These are phyloP conservation scores for Pythium utonaiense DNA, from an alignment of 352 stramenopile genomes.

Conservation along the genomic window DNA sequence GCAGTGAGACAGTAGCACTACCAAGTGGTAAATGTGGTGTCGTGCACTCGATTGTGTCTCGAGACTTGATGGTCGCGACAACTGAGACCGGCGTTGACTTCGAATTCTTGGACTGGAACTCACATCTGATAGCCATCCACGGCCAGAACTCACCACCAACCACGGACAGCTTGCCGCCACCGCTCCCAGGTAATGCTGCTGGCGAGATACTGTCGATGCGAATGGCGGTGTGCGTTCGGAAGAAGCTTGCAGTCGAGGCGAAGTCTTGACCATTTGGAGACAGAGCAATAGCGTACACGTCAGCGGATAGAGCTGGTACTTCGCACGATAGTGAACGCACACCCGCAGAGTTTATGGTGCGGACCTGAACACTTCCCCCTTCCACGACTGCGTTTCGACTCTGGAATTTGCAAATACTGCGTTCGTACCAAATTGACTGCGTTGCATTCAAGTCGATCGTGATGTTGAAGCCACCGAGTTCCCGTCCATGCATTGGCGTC, in stretches of 20 bases:
- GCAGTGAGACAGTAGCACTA: background rate
- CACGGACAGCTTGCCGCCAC: constrained; percentile 1
- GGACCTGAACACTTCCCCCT: background rate
- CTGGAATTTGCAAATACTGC: constrained; percentile 5
- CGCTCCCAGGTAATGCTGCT: background rate
- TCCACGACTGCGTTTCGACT: background rate
- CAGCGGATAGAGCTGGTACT: constrained; percentile 9
- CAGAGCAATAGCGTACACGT: constrained; percentile 9
- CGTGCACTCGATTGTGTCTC: constrained; percentile 5
- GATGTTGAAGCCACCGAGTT: constrained; percentile 9
- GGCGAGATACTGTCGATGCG: background rate
- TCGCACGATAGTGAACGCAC: background rate
- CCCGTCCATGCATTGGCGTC: constrained; percentile 1
- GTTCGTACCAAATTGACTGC: constrained; percentile 2
- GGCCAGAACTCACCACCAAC: constrained; percentile 4
- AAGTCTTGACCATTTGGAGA: constrained; percentile 26
- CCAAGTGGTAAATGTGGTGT: constrained; percentile 16
- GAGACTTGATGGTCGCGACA: background rate
- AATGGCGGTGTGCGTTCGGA: constrained; percentile 16
- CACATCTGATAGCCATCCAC: constrained; percentile 22
- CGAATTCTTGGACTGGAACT: background rate
- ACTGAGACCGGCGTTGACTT: background rate
- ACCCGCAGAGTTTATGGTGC: background rate
- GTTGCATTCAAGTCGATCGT: background rate
- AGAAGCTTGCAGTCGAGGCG: background rate